Conservation (phyloP, 2,329 filamentous ascomycete species). For the Ophiostoma tasmaniense region DNA sequence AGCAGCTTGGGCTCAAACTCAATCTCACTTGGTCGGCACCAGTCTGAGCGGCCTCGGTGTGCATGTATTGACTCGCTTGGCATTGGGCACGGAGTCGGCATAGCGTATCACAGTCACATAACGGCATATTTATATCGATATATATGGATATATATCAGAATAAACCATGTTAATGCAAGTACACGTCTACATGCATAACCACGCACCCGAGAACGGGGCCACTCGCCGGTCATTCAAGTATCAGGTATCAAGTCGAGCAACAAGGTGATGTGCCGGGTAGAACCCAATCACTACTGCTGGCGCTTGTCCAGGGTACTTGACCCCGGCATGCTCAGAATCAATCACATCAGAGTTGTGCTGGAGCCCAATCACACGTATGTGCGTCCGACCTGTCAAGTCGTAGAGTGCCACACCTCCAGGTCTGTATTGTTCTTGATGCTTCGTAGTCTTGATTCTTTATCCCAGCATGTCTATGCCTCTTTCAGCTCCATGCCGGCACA, state of each 20-base stretch:
- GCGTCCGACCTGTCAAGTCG: not conserved
- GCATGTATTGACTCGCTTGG: not conserved
- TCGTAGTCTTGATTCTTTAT: not conserved
- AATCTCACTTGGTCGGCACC: not conserved
- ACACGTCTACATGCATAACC: conserved; percentile 3
- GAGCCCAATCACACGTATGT: not conserved
- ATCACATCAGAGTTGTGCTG: not conserved
- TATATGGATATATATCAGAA: not conserved
- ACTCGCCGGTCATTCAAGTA: not conserved
- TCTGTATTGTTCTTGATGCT: not conserved
- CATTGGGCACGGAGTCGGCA: not conserved
- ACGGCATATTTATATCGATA: not conserved
- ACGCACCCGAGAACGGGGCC: not conserved
- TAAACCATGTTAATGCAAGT: not conserved
- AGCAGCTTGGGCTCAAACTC: not conserved
- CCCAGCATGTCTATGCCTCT: not conserved
- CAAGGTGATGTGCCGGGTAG: not conserved
- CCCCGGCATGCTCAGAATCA: not conserved
- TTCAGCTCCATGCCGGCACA: conserved; percentile 3
- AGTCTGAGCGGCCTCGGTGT: not conserved
- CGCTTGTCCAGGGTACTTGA: not conserved
- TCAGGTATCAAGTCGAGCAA: not conserved
- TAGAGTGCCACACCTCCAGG: not conserved
- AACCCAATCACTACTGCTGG: not conserved
- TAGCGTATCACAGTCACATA: not conserved